phyloP scores from a whole-genome alignment of 768 basidiomycete species.

The Hygrocybe coccinea region DNA sequence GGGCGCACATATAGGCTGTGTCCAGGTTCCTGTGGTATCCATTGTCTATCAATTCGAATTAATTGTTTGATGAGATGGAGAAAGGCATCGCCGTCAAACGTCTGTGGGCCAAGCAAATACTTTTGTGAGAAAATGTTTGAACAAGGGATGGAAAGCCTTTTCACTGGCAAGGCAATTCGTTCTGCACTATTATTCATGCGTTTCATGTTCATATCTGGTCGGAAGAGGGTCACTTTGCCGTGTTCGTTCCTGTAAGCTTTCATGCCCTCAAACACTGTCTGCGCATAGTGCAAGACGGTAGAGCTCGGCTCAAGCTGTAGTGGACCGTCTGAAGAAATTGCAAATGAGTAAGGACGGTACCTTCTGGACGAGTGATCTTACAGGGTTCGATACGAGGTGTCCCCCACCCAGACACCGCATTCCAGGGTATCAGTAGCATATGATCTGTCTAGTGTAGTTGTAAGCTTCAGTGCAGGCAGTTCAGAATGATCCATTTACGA shows the following conservation, averaged over 20 bases:
- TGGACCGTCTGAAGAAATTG: constrained; percentile 53
- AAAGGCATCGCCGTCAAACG: constrained; percentile 72
- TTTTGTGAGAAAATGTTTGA: background rate
- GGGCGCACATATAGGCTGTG: constrained; percentile 91
- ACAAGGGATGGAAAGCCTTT: constrained; percentile 19
- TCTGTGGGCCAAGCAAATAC: constrained; percentile 36
- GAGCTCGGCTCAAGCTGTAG: constrained; percentile 69
- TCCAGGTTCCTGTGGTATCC: constrained; percentile 86
- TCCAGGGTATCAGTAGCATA: constrained; percentile 81
- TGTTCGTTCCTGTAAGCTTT: constrained; percentile 80
- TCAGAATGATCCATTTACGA: constrained; percentile 44
- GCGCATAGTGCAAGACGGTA: constrained; percentile 89
- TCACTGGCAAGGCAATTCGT: constrained; percentile 71
- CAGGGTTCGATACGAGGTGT: constrained; percentile 79
- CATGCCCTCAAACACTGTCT: constrained; percentile 88
- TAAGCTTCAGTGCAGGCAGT: constrained; percentile 7
- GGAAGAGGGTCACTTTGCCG: constrained; percentile 77
- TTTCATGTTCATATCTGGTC: constrained; percentile 97
- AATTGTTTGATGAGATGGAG: constrained; percentile 82
- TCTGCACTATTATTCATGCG: constrained; percentile 84
- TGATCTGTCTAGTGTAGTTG: constrained; percentile 61
- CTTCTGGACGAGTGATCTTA: constrained; percentile 33
- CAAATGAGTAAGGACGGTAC: background rate
- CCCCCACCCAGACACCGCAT: constrained; percentile 70
- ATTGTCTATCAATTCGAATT: constrained; percentile 74